Conservation (phyloP, 495 filamentous ascomycete species). For the Xylaria intraflava region DNA sequence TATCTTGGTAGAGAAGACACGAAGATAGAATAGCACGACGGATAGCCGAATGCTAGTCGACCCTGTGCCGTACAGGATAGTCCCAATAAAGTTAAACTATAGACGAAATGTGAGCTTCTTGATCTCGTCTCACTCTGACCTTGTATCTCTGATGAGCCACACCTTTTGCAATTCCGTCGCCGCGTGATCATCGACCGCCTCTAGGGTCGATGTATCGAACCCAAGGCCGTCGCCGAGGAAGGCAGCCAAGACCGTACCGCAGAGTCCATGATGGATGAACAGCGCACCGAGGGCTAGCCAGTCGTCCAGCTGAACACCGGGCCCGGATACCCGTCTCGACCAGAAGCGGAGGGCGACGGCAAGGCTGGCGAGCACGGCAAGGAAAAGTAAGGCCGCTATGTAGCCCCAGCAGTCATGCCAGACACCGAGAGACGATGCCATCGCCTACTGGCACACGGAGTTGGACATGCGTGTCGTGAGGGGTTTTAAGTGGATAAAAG, state of each 20-base stretch:
- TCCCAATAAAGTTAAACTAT: conserved; percentile 6
- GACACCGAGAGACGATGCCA: conserved; percentile 10
- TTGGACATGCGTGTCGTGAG: conserved; percentile 3
- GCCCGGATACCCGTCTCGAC: conserved; percentile 1
- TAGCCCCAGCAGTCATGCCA: conserved; percentile 7
- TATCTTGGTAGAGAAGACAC: conserved; percentile 10
- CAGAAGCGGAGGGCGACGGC: conserved; percentile 8
- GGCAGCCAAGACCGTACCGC: neutral
- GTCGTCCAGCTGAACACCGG: neutral
- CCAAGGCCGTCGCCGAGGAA: conserved; percentile 4
- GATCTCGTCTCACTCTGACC: neutral
- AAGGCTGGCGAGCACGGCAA: conserved; percentile 1
- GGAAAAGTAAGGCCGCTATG: neutral
- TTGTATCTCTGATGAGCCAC: neutral
- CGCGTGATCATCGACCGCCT: neutral
- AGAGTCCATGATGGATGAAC: conserved; percentile 2
- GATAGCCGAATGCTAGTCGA: conserved; percentile 10
- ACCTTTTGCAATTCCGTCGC: conserved; percentile 1
- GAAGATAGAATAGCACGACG: conserved; percentile 14
- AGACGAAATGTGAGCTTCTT: neutral
- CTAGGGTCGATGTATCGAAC: neutral
- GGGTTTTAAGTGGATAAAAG: neutral
- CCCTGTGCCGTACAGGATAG: conserved; percentile 8
- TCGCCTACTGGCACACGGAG: neutral
- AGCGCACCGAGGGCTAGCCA: conserved; percentile 5